Evolutionary conservation across 2,329 filamentous ascomycete genomes (phyloP).

Genomic region (Penicillium sp.): DNA sequence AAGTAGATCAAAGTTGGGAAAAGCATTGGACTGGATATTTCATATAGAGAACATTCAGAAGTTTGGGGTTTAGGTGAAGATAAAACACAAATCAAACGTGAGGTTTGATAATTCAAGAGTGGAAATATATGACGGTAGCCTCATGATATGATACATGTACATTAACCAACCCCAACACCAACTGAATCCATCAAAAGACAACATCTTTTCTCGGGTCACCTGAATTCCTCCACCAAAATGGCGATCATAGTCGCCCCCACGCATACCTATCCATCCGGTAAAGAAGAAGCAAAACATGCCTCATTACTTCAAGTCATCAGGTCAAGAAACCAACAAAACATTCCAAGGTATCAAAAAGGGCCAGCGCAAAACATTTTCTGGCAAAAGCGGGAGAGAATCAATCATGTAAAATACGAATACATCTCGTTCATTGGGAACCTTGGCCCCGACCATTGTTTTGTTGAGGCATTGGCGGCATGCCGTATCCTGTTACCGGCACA

Average conservation of each 20-base stretch:
- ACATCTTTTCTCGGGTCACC: neutral
- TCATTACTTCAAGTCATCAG: neutral
- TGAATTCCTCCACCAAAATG: neutral
- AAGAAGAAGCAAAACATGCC: neutral
- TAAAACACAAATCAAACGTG: neutral
- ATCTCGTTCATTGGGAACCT: constrained; percentile 9
- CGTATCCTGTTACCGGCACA: constrained; percentile 17
- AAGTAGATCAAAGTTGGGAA: neutral
- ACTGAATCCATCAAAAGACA: neutral
- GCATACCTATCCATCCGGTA: neutral
- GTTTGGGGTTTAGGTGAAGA: neutral
- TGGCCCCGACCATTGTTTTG: constrained; percentile 14
- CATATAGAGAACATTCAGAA: neutral
- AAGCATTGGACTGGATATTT: neutral
- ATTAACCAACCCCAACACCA: neutral
- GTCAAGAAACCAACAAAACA: neutral
- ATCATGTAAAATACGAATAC: neutral
- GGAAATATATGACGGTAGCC: constrained; percentile 1
- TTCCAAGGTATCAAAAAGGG: neutral
- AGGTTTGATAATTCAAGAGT: neutral
- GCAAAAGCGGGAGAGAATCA: neutral
- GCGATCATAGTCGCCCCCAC: neutral
- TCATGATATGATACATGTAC: constrained; percentile 4
- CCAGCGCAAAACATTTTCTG: neutral
- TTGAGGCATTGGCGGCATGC: constrained; percentile 14